A percentile compares a stretch with the other conserved stretches of the same genome.
Conservation (phyloP, 2,329 filamentous ascomycete species). For the Colletotrichum echinochloae region DNA sequence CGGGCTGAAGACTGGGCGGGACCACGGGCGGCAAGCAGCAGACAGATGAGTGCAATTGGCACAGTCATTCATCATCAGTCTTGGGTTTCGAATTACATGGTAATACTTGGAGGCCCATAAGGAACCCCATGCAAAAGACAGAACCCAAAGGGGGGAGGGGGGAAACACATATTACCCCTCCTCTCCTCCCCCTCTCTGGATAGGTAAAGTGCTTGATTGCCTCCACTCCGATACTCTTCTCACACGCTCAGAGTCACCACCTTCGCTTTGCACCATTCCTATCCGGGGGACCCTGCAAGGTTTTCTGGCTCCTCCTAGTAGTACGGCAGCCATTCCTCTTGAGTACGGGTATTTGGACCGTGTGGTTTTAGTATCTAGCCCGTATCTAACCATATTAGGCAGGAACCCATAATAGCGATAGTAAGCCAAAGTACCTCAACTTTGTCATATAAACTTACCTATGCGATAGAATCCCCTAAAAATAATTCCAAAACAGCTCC, state of each 20-base stretch:
- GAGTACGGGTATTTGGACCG: too few relatives aligned
- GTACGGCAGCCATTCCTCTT: neutral
- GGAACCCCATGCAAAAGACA: neutral
- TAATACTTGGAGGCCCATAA: neutral
- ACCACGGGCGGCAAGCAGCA: neutral
- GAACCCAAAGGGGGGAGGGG: neutral
- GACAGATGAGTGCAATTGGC: neutral
- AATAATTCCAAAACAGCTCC: too few relatives aligned
- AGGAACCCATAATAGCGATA: too few relatives aligned
- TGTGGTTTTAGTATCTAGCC: too few relatives aligned
- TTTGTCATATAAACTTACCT: too few relatives aligned
- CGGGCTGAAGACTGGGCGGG: neutral
- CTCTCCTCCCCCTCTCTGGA: constrained; percentile 6
- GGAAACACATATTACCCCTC: constrained; percentile 14
- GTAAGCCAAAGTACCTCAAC: too few relatives aligned
- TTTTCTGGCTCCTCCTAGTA: neutral
- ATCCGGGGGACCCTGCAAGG: neutral
- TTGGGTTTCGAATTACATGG: neutral
- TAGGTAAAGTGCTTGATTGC: constrained; percentile 13
- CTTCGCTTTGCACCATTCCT: neutral
- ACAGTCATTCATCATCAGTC: neutral
- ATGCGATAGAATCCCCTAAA: too few relatives aligned
- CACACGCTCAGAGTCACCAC: neutral
- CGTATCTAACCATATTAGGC: too few relatives aligned
- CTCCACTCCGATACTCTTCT: neutral